phyloP scores from a whole-genome alignment of 805 yeast species.

The Saccharomycopsis fermentans region DNA sequence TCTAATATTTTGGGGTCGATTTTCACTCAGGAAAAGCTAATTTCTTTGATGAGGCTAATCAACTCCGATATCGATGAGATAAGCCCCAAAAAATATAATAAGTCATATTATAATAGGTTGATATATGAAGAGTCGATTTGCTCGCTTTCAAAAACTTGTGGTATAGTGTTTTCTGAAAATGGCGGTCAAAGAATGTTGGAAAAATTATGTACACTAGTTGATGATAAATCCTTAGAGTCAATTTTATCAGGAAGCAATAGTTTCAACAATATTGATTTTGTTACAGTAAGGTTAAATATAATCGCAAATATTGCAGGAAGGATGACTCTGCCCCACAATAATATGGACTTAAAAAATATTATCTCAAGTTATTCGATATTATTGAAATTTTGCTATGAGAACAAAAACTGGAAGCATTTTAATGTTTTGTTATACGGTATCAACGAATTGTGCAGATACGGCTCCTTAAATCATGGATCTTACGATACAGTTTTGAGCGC shows the following conservation, averaged over 20 bases:
- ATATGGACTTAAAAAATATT: background rate
- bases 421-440: constrained; percentile 9
- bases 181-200: background rate
- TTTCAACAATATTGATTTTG: constrained; percentile 10
- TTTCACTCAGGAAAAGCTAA: background rate
- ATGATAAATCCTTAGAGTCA: background rate
- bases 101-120: constrained; percentile 15
- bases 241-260: background rate
- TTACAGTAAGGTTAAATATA: constrained; percentile 4
- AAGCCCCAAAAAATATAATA: constrained; percentile 7
- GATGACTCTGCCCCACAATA: background rate
- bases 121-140: constrained; percentile 22
- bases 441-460: constrained; percentile 20
- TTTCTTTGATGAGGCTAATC: background rate
- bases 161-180: constrained; percentile 19
- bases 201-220: background rate
- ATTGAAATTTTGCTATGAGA: constrained; percentile 3
- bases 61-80: background rate
- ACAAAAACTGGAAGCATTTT: constrained; percentile 14
- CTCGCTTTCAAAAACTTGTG: constrained; percentile 22
- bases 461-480: constrained; percentile 23
- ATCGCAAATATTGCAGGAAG: constrained; percentile 6
- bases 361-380: background rate
- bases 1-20: background rate
- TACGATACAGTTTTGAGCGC: constrained; percentile 9